Percentiles rank a stretch among this genome's conserved stretches.
Evolutionary conservation across 306 rosid genomes (phyloP).

Genomic region (Oemleria cerasiformis): DNA sequence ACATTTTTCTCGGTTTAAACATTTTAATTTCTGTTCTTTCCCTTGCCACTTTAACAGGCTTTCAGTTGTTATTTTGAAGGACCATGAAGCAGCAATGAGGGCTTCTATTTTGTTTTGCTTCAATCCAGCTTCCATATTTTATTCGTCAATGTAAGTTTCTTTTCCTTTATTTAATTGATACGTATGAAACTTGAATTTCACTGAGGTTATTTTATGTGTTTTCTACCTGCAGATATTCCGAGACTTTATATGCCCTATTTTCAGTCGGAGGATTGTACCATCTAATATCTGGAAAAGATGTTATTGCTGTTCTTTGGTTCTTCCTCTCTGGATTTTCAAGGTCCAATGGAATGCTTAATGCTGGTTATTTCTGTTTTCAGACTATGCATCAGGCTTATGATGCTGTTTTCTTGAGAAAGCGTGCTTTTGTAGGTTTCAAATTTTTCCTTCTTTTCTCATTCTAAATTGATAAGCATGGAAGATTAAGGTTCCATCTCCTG

Average conservation of each 20-base stretch:
- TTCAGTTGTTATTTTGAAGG: slow-evolving; percentile 60
- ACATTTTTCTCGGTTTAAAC: not conserved
- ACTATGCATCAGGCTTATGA: slow-evolving; percentile 65
- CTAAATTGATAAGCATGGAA: not conserved
- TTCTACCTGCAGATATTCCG: slow-evolving; percentile 60
- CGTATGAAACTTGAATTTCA: not conserved
- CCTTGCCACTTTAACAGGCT: slow-evolving; percentile 46
- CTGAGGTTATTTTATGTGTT: not conserved
- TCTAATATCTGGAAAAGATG: slow-evolving; percentile 47
- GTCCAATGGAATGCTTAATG: slow-evolving; percentile 88
- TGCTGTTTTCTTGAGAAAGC: slow-evolving; percentile 48
- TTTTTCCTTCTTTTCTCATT: not conserved
- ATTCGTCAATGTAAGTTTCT: slow-evolving; percentile 65
- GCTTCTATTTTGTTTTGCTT: slow-evolving; percentile 92
- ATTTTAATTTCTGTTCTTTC: slow-evolving; percentile 28
- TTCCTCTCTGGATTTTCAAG: slow-evolving; percentile 73
- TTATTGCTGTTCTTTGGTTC: slow-evolving; percentile 50
- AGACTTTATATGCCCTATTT: slow-evolving; percentile 69
- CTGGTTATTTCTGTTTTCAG: slow-evolving; percentile 87
- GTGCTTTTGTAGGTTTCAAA: slow-evolving; percentile 41
- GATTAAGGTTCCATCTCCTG: not conserved
- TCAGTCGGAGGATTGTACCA: slow-evolving; percentile 85
- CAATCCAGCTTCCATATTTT: slow-evolving; percentile 88
- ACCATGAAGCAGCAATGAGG: slow-evolving; percentile 52
- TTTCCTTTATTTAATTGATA: not conserved